Conservation (phyloP, 148 eudicot species). For the Persicaria tinctoria region DNA sequence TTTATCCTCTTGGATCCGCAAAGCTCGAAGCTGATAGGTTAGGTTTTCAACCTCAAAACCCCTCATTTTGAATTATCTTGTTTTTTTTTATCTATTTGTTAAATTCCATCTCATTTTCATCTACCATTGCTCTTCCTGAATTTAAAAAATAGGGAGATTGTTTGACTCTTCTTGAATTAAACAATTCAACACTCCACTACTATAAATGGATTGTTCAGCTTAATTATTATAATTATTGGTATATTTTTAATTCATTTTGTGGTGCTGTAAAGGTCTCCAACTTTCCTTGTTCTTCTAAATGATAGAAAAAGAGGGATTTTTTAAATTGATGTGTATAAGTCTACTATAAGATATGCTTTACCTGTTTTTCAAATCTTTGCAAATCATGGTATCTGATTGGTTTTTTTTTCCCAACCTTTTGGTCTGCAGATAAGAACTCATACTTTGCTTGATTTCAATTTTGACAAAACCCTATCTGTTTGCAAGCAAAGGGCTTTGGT, state of each 20-base stretch:
- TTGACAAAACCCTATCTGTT: not conserved
- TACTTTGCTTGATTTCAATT: not conserved
- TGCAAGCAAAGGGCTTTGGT: not conserved
- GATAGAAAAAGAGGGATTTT: not conserved
- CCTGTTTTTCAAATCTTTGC: not conserved
- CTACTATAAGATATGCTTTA: slow-evolving; percentile 6
- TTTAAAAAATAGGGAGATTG: not conserved
- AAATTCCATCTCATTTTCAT: not conserved
- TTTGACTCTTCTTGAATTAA: not conserved
- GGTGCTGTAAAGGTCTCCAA: not conserved
- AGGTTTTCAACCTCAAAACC: not conserved
- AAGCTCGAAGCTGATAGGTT: not conserved
- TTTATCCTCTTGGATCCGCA: not conserved
- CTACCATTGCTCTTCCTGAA: not conserved
- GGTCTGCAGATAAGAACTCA: not conserved
- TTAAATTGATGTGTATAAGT: not conserved
- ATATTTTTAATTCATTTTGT: not conserved
- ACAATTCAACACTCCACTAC: not conserved
- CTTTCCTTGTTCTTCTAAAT: slow-evolving; percentile 1
- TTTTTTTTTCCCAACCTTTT: not conserved
- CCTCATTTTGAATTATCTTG: not conserved
- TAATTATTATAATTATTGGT: not conserved
- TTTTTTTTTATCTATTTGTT: slow-evolving; percentile 5
- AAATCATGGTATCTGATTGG: not conserved
- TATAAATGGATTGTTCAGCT: not conserved